Conservation (phyloP, 495 filamentous ascomycete species). For the Trichoderma parareesei region DNA sequence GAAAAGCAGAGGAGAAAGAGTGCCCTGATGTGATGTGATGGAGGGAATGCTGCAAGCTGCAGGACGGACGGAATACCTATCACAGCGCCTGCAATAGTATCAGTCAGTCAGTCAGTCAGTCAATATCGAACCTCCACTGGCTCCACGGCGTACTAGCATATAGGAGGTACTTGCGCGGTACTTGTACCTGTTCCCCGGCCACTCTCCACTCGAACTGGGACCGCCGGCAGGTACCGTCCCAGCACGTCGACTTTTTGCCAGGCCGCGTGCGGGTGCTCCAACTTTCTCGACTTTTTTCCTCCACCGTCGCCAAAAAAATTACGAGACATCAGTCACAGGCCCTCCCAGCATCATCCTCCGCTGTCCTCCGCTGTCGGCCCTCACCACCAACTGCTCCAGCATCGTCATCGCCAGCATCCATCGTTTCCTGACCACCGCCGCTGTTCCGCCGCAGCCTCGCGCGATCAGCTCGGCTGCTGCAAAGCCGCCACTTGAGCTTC, state of each 20-base stretch:
- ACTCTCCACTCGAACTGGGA: neutral
- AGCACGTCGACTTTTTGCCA: constrained; percentile 1
- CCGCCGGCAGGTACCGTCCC: constrained; percentile 1
- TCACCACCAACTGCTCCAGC: neutral
- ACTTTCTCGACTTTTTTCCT: neutral
- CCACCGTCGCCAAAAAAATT: constrained; percentile 5
- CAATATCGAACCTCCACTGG: no score
- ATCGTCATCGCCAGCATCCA: neutral
- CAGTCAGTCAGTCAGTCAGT: no score
- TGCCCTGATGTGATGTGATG: neutral
- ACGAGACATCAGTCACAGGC: neutral
- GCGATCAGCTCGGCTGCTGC: neutral
- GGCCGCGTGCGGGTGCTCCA: neutral
- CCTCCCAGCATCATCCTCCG: neutral
- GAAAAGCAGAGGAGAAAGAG: no score
- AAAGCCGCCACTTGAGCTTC: neutral
- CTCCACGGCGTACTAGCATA: no score
- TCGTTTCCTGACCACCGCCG: neutral
- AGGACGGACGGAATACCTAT: neutral
- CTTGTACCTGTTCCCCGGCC: neutral
- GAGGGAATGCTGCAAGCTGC: neutral
- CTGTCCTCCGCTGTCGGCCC: neutral
- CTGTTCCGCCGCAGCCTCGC: constrained; percentile 8
- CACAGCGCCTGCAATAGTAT: no score
- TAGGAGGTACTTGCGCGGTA: neutral